These are phyloP conservation scores for Spathaspora boniae DNA, from an alignment of 805 yeast species.

Conservation along the genomic window DNA sequence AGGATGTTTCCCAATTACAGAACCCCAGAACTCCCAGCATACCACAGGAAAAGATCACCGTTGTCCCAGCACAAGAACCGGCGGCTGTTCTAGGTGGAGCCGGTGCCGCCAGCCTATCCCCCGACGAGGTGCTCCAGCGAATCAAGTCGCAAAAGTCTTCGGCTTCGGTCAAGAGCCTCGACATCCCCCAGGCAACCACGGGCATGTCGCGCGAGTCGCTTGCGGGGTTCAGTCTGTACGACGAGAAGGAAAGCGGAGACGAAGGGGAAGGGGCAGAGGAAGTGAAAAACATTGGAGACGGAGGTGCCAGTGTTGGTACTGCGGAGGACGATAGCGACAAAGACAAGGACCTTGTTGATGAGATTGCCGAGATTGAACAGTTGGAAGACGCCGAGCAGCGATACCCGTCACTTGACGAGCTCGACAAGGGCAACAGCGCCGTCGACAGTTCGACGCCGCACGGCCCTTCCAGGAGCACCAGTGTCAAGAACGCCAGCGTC, in stretches of 20 bases:
- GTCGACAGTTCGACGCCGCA: neutral
- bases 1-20: conserved; percentile 4
- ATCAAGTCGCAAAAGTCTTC: no score
- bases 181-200: neutral
- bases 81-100: no score
- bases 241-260: conserved; percentile 3
- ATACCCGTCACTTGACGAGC: conserved; percentile 47
- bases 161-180: neutral
- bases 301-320: conserved; percentile 1
- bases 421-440: conserved; percentile 11
- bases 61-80: no score
- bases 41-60: no score
- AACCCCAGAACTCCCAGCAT: no score
- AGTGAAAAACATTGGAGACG: neutral
- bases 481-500: conserved; percentile 3
- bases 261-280: no score
- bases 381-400: conserved; percentile 47
- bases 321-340: neutral
- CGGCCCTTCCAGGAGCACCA: neutral
- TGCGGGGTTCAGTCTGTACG: conserved; percentile 8
- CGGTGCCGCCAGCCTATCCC: no score
- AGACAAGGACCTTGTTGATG: conserved; percentile 10
- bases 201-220: conserved; percentile 4
- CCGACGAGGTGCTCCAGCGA: neutral
- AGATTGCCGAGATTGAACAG: conserved; percentile 35